Base-by-base conservation (phyloP, 1,284 basidiomycete species). In the Pseudozyma pruni region DNA sequence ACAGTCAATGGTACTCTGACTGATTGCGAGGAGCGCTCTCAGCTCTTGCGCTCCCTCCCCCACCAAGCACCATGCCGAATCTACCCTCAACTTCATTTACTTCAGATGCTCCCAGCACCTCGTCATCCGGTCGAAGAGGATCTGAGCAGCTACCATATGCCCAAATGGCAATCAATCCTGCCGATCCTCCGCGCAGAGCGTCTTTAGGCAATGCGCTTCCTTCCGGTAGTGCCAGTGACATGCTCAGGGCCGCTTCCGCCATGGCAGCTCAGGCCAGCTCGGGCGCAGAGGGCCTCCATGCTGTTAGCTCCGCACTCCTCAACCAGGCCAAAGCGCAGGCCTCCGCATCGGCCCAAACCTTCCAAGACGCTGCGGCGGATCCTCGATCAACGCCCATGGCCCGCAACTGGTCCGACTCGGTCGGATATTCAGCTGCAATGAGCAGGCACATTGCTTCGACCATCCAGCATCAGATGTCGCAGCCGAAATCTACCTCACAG, bases 361-460 rank as follows among this genome's bases (percentile, higher is more conserved):
- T 48, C 17, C 50, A 54, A 9, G 46, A 31, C 37, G 35, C 20
- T 20, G 13, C 54, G 0, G 8, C 37, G 11, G 25, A 58, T 23
- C 51, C 52, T 13, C 63, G 40, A 8, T 56, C 67, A 0, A 54
- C 55, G 0, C 46, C 51, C 8, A 71, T 71, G 72, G 38, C 60
- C 33, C 58, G 57, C 47, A 71, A 53, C 27, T 50, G 43, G 59
- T 67, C 58, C 23, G 67, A 60, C 17, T 64, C 59, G 22, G 63
- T 68, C 32, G 54, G 50, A 14, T 74, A 74, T 52, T 68, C 72
- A 19, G 74, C 74, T n/a, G 70, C 74, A 8, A 72, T 74, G 57
- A 71, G 68, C 42, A 63, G 66, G 4, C 72, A 69, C 32, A 72
- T 71, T 27, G 64, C 61, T 8, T 55, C 62, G 1, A 54, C 74